Base-by-base conservation (phyloP, 805 yeast genomes). In the Lipomyces lipofer region DNA sequence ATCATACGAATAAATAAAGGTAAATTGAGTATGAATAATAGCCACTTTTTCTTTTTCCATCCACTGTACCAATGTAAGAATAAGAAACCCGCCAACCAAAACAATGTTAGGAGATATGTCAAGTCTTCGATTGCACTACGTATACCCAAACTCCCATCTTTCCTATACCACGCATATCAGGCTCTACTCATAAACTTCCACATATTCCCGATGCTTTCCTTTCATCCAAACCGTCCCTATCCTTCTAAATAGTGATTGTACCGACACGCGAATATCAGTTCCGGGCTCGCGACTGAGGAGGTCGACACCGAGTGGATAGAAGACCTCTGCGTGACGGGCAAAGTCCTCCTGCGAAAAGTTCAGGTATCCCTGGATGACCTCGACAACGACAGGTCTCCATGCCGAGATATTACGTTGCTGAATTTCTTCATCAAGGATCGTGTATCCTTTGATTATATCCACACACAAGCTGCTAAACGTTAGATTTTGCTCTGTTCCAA, bases 321-420 rank as follows among this genome's bases (percentile, higher is more conserved):
- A 63, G 29, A 51, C 60, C 30, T 52, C 62, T 5, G 64, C 62
- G 27, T 65, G 66, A 29, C 58, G 58, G n/a, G 58, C 60, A 49
- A 71, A 69, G 44, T 71, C 69, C 1, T 73, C 80, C 47, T 83
- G 87, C 63, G 86, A 87, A 61, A 94, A 78, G 65, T 84, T 87
- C 44, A 82, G 80, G 65, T 84, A 85, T 2, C 96, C 97, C 67
- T 86, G 90, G 59, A 85, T 73, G 22, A 94, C 86, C 67, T 87
- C 96, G 30, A 88, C 85, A 36, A 92, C 89, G 17, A 94, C 97
- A 0, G 98, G 97, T 64, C 86, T 78, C 95, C 97, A 86, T 2
- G 95, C 84, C 15, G 80, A 76, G 42, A 92, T 82, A 68, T 88
- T 88, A 65, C 95, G 80, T 48, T 80, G 82, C 69, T 87, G 92